Evolutionary conservation across 1,284 basidiomycete genomes (phyloP).

Genomic region (Microbotryum intermedium): DNA sequence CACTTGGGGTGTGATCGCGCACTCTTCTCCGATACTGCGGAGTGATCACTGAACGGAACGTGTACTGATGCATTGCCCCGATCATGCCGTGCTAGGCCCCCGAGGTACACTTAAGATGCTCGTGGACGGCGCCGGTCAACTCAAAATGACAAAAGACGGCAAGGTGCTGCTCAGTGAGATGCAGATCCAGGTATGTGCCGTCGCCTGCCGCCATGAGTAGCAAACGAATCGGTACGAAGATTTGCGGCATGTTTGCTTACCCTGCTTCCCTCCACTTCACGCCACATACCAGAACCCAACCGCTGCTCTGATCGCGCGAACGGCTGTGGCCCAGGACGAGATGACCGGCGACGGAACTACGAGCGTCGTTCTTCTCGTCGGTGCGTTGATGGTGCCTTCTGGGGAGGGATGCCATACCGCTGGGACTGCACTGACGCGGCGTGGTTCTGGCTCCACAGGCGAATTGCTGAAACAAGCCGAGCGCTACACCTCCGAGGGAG

Average conservation of each 20-base stretch:
- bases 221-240: not conserved
- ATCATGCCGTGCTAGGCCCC: constrained; percentile 53
- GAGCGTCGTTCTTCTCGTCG: constrained; percentile 91
- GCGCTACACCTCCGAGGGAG: constrained; percentile 95
- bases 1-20: no score
- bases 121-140: constrained; percentile 96
- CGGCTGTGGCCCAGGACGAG: constrained; percentile 96
- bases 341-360: constrained; percentile 99
- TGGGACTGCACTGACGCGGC: not conserved
- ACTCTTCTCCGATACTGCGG: no score
- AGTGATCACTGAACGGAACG: no score
- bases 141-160: constrained; percentile 99
- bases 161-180: constrained; percentile 98
- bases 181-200: constrained; percentile 71
- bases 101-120: constrained; percentile 98
- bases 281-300: constrained; percentile 65
- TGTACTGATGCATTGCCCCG: not conserved
- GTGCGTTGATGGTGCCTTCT: not conserved
- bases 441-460: constrained; percentile 36
- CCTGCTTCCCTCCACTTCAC: constrained; percentile 7
- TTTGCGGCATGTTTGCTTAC: not conserved
- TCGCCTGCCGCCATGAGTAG: not conserved
- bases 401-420: not conserved
- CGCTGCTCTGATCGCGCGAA: constrained; percentile 97
- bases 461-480: constrained; percentile 97